Base-by-base conservation (phyloP, 2,329 filamentous ascomycete genomes). In the Apiospora hydei region DNA sequence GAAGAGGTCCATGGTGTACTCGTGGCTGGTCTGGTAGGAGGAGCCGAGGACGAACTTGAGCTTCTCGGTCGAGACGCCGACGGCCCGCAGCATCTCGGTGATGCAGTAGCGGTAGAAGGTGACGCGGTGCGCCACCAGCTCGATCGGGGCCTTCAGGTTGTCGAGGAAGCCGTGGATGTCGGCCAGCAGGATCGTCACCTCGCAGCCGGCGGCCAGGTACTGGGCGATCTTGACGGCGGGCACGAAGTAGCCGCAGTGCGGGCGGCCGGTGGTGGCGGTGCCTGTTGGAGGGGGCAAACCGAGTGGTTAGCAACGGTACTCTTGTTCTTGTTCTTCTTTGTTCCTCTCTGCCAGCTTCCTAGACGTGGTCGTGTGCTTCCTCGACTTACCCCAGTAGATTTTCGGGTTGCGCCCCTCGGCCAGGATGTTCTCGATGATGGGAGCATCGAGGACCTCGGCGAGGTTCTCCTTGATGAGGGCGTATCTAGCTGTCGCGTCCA, bases 1-100 rank as follows among this genome's bases (percentile, higher is more conserved):
- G 84, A 95, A 96, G 46, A 97, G 84, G 80, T 98, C 96, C 93
- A 98, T 96, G 73, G 92, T 90, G 84, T 98, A 98, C 57, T 91
- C 88, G 34, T 87, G 80, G 72, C 82, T 88, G 78, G 88, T 89
- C 81, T 98, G 95, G 89, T 97, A 98, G 69, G 89, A 91, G 78
- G 92, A 95, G 16, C 96, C 96, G 1, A 94, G 88, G 30, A 98
- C 92, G 78, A 98, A 98, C 75, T 92, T 88, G 64, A 98, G 88
- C 80, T 93, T 92, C 74, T 93, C 90, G 71, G 93, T 92, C 51
- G 93, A 88, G 14, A 98, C 94, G 67, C 92, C 92, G 47, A 97
- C 92, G 1, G 95, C 89, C 79, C 92, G 87, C 57, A 97, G 89
- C 69, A 96, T 87, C 3, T 92, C 88, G 57, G 90, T 93, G 77